A percentile compares a stretch with the other conserved stretches of the same genome.
Conservation (phyloP, 768 basidiomycete genomes). For the Kondoa subrosea region DNA sequence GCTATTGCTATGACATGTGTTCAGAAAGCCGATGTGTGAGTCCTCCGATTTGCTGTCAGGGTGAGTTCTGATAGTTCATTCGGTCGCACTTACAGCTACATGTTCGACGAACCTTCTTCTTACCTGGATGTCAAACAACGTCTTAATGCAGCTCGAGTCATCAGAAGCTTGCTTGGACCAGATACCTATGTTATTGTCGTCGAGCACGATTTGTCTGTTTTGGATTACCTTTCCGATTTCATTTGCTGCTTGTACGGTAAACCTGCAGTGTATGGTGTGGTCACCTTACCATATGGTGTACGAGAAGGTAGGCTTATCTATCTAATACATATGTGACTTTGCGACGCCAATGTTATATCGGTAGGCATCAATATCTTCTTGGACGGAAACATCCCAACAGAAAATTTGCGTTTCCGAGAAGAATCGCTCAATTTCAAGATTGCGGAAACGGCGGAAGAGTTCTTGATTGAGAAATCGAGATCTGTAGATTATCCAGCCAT, state of each 20-base stretch:
- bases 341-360: neutral
- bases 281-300: conserved; percentile 96
- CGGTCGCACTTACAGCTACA: conserved; percentile 46
- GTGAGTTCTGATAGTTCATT: neutral
- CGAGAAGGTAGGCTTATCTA: conserved; percentile 45
- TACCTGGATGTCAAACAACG: conserved; percentile 95
- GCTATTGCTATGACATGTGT: conserved; percentile 96
- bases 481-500: conserved; percentile 84
- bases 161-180: conserved; percentile 64
- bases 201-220: conserved; percentile 94
- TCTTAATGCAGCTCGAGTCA: conserved; percentile 82
- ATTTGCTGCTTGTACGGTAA: conserved; percentile 96
- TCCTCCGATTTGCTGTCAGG: conserved; percentile 20
- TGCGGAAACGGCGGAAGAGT: conserved; percentile 85
- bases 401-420: conserved; percentile 93
- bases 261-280: conserved; percentile 92
- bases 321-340: neutral
- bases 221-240: conserved; percentile 96
- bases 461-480: conserved; percentile 66
- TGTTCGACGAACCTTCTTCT: conserved; percentile 98
- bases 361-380: conserved; percentile 97
- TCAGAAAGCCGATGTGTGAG: conserved; percentile 85
- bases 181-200: conserved; percentile 89
- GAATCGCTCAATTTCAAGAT: conserved; percentile 94
- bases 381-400: conserved; percentile 95